Conservation (phyloP, 192 early-diverging fungal genomes). For the Endogone sp. region DNA sequence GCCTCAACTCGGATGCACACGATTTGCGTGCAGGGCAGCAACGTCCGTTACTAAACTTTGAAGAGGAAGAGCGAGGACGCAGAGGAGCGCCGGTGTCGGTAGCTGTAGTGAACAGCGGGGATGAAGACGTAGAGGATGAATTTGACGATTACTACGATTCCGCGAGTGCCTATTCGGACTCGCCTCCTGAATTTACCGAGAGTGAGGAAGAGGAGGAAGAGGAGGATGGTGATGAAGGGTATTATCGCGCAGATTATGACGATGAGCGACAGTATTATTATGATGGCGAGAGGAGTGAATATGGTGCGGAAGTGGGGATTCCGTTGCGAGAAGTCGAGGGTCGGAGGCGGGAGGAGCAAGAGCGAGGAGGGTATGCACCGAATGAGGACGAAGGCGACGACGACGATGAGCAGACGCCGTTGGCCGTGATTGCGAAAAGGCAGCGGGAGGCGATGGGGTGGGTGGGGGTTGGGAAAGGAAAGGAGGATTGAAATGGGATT, state of each 20-base stretch:
- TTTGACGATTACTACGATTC: conserved; percentile 1
- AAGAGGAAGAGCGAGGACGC: not conserved
- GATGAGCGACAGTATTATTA: not conserved
- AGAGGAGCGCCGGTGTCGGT: not conserved
- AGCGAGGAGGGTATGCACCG: not conserved
- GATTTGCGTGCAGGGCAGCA: not conserved
- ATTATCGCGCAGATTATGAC: not conserved
- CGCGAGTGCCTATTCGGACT: not conserved
- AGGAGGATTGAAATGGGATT: not conserved
- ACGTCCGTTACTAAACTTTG: not conserved
- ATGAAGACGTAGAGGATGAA: not conserved
- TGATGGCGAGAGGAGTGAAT: not conserved
- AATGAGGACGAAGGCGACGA: not conserved
- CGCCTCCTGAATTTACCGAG: not conserved
- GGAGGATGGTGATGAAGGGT: not conserved
- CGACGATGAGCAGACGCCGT: not conserved
- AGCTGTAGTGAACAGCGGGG: not conserved
- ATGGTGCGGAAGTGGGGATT: not conserved
- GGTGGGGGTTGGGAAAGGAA: not conserved
- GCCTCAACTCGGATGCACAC: not conserved
- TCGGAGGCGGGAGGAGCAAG: not conserved
- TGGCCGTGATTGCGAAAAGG: not conserved
- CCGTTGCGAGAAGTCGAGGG: not conserved
- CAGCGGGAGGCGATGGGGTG: not conserved
- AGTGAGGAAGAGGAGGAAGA: conserved; percentile 1